Evolutionary conservation across 345 rosid species (phyloP).

Genomic region (Arabis hirsuta): DNA sequence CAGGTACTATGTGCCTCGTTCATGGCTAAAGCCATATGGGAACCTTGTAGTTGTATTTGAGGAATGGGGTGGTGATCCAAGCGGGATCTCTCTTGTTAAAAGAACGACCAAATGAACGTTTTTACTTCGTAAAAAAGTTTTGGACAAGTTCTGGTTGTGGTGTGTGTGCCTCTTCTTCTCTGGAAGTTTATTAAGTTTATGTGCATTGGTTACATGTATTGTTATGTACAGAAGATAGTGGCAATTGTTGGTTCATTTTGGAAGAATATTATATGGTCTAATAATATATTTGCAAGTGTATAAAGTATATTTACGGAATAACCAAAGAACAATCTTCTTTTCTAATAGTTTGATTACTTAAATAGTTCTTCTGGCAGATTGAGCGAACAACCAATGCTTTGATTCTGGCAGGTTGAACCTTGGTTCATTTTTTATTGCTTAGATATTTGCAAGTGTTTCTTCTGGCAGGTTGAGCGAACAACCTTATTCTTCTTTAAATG

Average conservation of each 20-base stretch:
- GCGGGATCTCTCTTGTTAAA: slow-evolving; percentile 75
- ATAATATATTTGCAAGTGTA: slow-evolving; percentile 12
- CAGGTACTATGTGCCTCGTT: slow-evolving; percentile 92
- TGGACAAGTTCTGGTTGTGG: background rate
- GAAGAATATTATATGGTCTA: background rate
- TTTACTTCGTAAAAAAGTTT: background rate
- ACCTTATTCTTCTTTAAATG: too few relatives aligned
- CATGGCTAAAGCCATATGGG: slow-evolving; percentile 85
- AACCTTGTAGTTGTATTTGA: slow-evolving; percentile 87
- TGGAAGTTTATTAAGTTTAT: background rate
- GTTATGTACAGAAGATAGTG: slow-evolving; percentile 6
- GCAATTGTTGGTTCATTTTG: slow-evolving; percentile 13
- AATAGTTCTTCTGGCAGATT: too few relatives aligned
- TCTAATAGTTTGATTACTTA: too few relatives aligned
- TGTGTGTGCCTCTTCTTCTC: slow-evolving; percentile 3
- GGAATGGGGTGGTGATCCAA: slow-evolving; percentile 97
- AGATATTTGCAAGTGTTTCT: too few relatives aligned
- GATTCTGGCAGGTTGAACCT: too few relatives aligned
- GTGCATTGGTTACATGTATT: slow-evolving; percentile 22
- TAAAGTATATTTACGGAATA: background rate
- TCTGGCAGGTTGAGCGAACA: too few relatives aligned
- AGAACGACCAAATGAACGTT: slow-evolving; percentile 46
- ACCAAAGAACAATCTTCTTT: background rate
- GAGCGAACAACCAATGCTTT: too few relatives aligned
- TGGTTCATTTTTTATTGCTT: too few relatives aligned